Evolutionary conservation across 192 early-diverging fungal genomes (phyloP).

Genomic region (Coemansia sp.): DNA sequence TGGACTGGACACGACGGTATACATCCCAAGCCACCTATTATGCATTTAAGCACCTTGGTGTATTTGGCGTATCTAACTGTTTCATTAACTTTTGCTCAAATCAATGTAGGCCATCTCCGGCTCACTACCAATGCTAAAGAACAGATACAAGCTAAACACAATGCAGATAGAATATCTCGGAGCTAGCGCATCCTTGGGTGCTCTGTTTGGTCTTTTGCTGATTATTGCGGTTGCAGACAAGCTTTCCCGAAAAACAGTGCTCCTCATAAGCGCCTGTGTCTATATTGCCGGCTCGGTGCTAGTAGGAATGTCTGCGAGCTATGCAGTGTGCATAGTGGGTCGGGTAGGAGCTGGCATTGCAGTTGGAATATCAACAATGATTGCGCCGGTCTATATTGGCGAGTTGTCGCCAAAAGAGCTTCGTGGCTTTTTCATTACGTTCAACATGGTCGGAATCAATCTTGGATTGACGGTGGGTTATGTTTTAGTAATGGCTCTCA

Average conservation of each 20-base stretch:
- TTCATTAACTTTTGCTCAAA: not conserved
- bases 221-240: constrained; percentile 1
- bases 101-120: constrained; percentile 13
- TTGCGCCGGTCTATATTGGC: constrained; percentile 27
- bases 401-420: constrained; percentile 31
- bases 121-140: constrained; percentile 10
- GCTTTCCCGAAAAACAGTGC: constrained; percentile 6
- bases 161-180: constrained; percentile 20
- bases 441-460: constrained; percentile 20
- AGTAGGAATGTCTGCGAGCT: constrained; percentile 7
- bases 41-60: not conserved
- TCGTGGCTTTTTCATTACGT: constrained; percentile 27
- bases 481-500: constrained; percentile 5
- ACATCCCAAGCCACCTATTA: not conserved
- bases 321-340: constrained; percentile 9
- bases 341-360: constrained; percentile 18
- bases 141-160: not conserved
- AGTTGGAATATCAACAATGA: constrained; percentile 21
- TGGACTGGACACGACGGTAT: constrained; percentile 32
- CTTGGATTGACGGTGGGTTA: constrained; percentile 20
- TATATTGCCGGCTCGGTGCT: constrained; percentile 13
- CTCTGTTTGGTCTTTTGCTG: constrained; percentile 20
- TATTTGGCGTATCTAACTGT: not conserved
- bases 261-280: constrained; percentile 2
- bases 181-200: constrained; percentile 20